Evolutionary conservation across 2,329 filamentous ascomycete species (phyloP), one percentile per base, ranked within the genome.

Genomic region (Penicillium paneum): DNA sequence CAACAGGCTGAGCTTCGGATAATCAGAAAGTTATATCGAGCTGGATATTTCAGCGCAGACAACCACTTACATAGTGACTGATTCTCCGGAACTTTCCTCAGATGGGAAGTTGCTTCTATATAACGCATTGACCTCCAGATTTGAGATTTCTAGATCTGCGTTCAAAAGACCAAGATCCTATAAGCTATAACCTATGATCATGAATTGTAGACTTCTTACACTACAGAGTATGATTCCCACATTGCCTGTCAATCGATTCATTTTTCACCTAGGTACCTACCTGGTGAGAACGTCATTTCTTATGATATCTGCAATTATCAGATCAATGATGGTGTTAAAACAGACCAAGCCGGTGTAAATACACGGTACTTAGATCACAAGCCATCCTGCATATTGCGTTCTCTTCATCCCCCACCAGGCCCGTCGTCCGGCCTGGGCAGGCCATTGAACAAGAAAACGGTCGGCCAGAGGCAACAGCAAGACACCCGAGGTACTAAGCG

Each of bases 381-480:
- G 64, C 51, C 67, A 66, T 11, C 73, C 74, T 17, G 69, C 69
- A 54, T 72, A 76, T 60, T 75, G 68, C 3, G 72, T 71, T 63
- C 67, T 68, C 53, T 70, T 70, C 63, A 71, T 70, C 7, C 70
- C 69, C 53, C 53, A 66, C 73, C 72, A 75, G 24, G 73, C 70
- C 39, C 60, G 67, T 49, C 69, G 75, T 6, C 74, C 74, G 1
- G 82, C 83, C 39, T 94, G 76, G 52, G 78, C 74, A 55, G 83
- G 79, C 80, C 93, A 94, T 77, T 97, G 92, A 52, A 96, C 91
- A 49, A 95, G 71, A 66, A 95, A 89, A 45, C 86, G 76, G 72
- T 96, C 90, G 44, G 89, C 89, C 38, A 95, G 77, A 60, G 78
- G 76, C 54, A 87, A 74, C 54, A 99, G 77, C 35, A 97, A 75